These are phyloP conservation scores for Agroathelia rolfsii DNA, from an alignment of 1,284 basidiomycete species.

Conservation along the genomic window DNA sequence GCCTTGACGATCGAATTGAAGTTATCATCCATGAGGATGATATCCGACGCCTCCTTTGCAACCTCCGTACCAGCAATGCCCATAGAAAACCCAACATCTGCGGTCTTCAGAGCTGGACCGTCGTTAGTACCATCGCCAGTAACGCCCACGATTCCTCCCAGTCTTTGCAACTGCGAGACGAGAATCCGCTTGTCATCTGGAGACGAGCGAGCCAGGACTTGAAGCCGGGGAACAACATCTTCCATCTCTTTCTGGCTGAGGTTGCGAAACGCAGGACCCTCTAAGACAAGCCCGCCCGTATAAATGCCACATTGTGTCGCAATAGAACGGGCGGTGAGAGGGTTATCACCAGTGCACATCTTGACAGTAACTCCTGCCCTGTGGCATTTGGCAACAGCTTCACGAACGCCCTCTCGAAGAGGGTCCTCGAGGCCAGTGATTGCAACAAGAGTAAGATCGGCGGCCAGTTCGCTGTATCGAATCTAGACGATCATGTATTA, in stretches of 20 bases:
- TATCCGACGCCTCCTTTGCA: constrained; percentile 97
- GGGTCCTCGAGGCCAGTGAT: constrained; percentile 96
- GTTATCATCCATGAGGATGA: constrained; percentile 98
- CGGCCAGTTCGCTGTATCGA: constrained; percentile 61
- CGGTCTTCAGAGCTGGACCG: constrained; percentile 91
- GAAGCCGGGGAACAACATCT: constrained; percentile 59
- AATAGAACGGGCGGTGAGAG: constrained; percentile 89
- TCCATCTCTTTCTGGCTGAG: constrained; percentile 46
- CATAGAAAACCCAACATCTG: constrained; percentile 95
- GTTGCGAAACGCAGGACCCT: constrained; percentile 75
- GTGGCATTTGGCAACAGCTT: constrained; percentile 82
- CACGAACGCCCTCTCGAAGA: constrained; percentile 79
- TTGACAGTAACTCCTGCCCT: constrained; percentile 92
- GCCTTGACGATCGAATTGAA: constrained; percentile 94
- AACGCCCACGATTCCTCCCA: constrained; percentile 93
- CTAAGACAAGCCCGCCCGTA: constrained; percentile 93
- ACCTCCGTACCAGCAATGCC: constrained; percentile 98
- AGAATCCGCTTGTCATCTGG: constrained; percentile 95
- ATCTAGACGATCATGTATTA: constrained; percentile 36
- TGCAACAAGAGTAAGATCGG: constrained; percentile 76
- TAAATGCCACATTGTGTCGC: constrained; percentile 94
- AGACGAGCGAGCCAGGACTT: constrained; percentile 88
- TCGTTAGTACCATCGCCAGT: constrained; percentile 99
- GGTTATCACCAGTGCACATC: constrained; percentile 99
- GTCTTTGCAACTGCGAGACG: constrained; percentile 78